Base-by-base conservation (phyloP, 345 rosid species). In the Heritiera littoralis region DNA sequence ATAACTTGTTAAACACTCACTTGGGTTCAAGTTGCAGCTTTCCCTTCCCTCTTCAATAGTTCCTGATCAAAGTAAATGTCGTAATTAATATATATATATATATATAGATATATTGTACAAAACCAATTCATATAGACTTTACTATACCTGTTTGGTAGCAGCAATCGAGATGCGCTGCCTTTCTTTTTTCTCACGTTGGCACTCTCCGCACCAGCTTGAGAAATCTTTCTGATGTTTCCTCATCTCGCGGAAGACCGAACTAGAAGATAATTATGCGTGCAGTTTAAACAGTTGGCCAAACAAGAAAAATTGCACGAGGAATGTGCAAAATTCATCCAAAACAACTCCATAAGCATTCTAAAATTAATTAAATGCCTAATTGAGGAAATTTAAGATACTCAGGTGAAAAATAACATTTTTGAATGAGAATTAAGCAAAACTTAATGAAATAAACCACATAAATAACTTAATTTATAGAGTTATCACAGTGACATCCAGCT, bases 121-220 rank as follows among this genome's bases (percentile, higher is more conserved):
- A 18, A 9, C 43, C 6, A 15, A 12, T n/a, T 48, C 15, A 30
- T 17, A 28, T 14, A 9, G 28, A 51, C 20, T 23, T 46, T 14
- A 17, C 6, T 4, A 54, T 23, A 40, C 99, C 93, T 84, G 83
- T 87, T 89, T 92, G 77, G 92, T 81, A 40, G 90, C 88, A 32
- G 85, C 91, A 81, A 92, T 67, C n/a, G 89, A 84, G 76, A 76
- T n/a, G 13, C 59, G 83, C 77, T 89, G 95, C 84, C 91, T 87
- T 74, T 84, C 97, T 82, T 83, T 86, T 89, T 93, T 93, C 83
- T 87, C 91, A 32, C 89, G 89, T 45, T 59, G 75, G 84, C 99
- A 94, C 81, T 97, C 97, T 66, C 95, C 95, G 72, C 99, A 97
- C 98, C 98, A 94, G 83, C 89, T 88, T 23, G 96, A 88, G 86